Evolutionary conservation across 2,329 filamentous ascomycete genomes (phyloP).

Genomic region (Pyrenophora graminea): DNA sequence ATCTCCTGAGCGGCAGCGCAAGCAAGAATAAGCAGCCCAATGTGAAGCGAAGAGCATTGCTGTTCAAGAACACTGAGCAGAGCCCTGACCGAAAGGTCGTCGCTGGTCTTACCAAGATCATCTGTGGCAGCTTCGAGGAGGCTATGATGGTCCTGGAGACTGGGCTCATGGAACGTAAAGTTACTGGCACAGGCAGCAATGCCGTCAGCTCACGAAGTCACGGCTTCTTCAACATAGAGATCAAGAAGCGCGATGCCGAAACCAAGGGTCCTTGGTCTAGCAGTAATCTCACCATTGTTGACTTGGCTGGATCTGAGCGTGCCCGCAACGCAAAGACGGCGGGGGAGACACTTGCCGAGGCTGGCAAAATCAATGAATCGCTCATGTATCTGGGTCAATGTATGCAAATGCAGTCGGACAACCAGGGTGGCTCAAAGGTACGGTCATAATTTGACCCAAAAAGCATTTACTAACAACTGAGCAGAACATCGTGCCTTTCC

Average conservation of each 20-base stretch:
- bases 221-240: conserved; percentile 93
- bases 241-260: conserved; percentile 75
- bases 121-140: conserved; percentile 80
- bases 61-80: conserved; percentile 90
- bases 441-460: not conserved
- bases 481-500: conserved; percentile 71
- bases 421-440: conserved; percentile 74
- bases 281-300: conserved; percentile 83
- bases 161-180: conserved; percentile 81
- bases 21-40: conserved; percentile 59
- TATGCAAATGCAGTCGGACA: conserved; percentile 89
- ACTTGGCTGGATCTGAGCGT: conserved; percentile 91
- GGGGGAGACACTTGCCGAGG: conserved; percentile 88
- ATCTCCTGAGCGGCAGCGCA: conserved; percentile 72
- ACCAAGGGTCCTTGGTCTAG: conserved; percentile 70
- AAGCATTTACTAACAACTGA: conserved; percentile 18
- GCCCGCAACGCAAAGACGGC: conserved; percentile 93
- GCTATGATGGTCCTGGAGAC: conserved; percentile 89
- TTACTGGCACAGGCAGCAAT: conserved; percentile 90
- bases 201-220: conserved; percentile 90
- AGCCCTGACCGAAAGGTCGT: conserved; percentile 94
- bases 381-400: conserved; percentile 98
- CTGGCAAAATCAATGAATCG: conserved; percentile 97
- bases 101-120: conserved; percentile 85
- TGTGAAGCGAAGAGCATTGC: conserved; percentile 72